Conservation (phyloP, 176 grass and related monocot species). For the Cenchrus americanus region DNA sequence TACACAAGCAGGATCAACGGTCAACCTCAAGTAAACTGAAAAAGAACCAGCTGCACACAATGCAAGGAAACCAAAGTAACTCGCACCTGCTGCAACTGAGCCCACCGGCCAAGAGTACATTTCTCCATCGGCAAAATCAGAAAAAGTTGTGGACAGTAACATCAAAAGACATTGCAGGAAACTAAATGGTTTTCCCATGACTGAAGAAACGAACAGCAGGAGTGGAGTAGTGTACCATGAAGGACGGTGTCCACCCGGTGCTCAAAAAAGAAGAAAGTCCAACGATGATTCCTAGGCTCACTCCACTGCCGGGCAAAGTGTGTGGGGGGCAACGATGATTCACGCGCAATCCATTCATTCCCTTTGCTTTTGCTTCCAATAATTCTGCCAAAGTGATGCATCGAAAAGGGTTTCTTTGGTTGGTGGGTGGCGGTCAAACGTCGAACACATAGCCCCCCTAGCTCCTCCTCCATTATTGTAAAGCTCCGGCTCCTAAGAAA, state of each 20-base stretch:
- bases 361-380: slow-evolving; percentile 50
- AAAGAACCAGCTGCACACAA: neutral
- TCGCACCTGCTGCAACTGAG: neutral
- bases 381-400: slow-evolving; percentile 32
- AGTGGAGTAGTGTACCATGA: neutral
- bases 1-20: neutral
- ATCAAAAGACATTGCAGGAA: no score
- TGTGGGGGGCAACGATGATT: neutral
- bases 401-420: slow-evolving; percentile 25
- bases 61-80: neutral
- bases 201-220: neutral
- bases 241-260: neutral
- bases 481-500: neutral
- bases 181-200: no score
- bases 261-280: no score
- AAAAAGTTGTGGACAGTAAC: neutral
- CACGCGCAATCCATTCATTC: slow-evolving; percentile 11
- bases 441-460: neutral
- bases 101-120: neutral
- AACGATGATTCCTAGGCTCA: slow-evolving; percentile 12
- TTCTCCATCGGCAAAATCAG: neutral
- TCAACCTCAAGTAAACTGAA: neutral
- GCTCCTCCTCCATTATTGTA: slow-evolving; percentile 41
- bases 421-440: slow-evolving; percentile 47
- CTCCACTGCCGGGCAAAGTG: neutral